Evolutionary conservation across 1,139 yeast species (phyloP).

Genomic region (Zygoascus hellenicus): DNA sequence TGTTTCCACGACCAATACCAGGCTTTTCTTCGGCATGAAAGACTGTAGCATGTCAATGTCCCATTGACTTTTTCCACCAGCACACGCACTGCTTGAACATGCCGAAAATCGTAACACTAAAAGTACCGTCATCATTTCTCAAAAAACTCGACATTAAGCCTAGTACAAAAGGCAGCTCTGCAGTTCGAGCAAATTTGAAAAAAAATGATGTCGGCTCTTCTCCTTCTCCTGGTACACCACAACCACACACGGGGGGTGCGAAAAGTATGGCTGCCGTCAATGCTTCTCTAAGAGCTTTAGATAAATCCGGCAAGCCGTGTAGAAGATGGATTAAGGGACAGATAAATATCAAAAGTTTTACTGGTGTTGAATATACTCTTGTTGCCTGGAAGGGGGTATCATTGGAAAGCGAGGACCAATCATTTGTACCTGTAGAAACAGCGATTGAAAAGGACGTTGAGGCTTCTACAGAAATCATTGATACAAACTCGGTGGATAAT

Average conservation of each 20-base stretch:
- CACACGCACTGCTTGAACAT: slow-evolving; percentile 4
- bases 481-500: no score
- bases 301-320: slow-evolving; percentile 46
- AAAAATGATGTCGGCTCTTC: not conserved
- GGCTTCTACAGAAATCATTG: no score
- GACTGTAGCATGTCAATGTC: no score
- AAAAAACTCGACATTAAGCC: slow-evolving; percentile 17
- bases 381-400: slow-evolving; percentile 38
- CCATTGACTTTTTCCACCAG: not conserved
- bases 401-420: not conserved
- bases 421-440: not conserved
- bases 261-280: slow-evolving; percentile 21
- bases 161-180: not conserved
- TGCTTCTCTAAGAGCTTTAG: slow-evolving; percentile 35
- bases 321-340: slow-evolving; percentile 50
- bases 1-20: no score
- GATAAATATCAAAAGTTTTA: slow-evolving; percentile 49
- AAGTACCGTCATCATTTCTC: slow-evolving; percentile 25
- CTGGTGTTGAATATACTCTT: slow-evolving; percentile 50
- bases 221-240: slow-evolving; percentile 7
- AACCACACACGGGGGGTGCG: slow-evolving; percentile 11
- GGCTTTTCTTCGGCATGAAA: no score
- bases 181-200: no score
- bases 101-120: slow-evolving; percentile 28
- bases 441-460: no score